Percentiles rank a stretch among this genome's conserved stretches.
Conservation (phyloP, 345 rosid genomes). For the Eucalyptus virginea region DNA sequence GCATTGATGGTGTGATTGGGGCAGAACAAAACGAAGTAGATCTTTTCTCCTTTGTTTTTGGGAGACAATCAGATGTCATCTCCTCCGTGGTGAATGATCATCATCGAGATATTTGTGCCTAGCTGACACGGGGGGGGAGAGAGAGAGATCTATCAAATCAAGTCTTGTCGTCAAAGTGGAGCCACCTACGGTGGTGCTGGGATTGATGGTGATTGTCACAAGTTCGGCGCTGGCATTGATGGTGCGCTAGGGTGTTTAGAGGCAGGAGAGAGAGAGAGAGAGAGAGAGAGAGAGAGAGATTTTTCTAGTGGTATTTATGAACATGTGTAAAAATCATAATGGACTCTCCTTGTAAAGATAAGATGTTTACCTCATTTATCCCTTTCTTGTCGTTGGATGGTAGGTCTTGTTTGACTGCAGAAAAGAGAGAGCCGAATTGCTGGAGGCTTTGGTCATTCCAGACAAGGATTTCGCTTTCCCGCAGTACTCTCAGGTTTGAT, state of each 20-base stretch:
- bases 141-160: neutral
- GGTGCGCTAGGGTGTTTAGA: neutral
- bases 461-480: conserved; percentile 6
- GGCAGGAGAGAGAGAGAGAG: neutral
- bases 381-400: neutral
- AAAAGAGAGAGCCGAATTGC: conserved; percentile 18
- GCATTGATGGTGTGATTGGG: too few species aligned
- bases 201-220: neutral
- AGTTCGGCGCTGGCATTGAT: neutral
- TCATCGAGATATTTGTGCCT: too few species aligned
- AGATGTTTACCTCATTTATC: neutral
- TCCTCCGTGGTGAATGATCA: too few species aligned
- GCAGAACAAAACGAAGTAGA: too few species aligned
- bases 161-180: neutral
- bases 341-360: neutral
- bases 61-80: too few species aligned
- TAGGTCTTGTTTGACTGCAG: conserved; percentile 4
- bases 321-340: neutral
- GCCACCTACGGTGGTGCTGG: neutral
- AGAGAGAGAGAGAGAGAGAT: neutral
- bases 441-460: conserved; percentile 11
- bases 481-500: neutral
- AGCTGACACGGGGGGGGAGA: neutral
- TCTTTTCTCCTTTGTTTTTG: too few species aligned
- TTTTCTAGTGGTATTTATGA: neutral